These are phyloP conservation scores for Suhomyces xylopsoci DNA, from an alignment of 805 yeast genomes.

Conservation along the genomic window DNA sequence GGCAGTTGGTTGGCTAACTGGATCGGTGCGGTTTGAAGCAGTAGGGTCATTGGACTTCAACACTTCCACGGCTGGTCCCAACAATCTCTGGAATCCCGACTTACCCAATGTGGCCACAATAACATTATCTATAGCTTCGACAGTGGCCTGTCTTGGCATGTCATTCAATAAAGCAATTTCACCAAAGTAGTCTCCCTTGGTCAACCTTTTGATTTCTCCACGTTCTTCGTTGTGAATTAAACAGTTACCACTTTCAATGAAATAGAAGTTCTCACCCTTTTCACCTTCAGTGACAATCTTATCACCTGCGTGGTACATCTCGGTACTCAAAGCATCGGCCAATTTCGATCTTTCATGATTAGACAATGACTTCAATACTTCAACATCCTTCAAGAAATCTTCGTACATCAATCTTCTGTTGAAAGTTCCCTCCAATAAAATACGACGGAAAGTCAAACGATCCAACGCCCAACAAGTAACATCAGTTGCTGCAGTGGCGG, in stretches of 20 bases:
- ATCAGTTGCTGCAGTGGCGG: constrained; percentile 69
- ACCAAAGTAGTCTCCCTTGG: constrained; percentile 92
- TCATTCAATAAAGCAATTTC: constrained; percentile 92
- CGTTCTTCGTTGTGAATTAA: constrained; percentile 61
- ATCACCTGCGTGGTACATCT: constrained; percentile 65
- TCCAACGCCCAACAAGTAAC: constrained; percentile 84
- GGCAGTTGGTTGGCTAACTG: background rate
- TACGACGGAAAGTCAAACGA: constrained; percentile 87
- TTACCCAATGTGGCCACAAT: constrained; percentile 92
- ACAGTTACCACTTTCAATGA: constrained; percentile 72
- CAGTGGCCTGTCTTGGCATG: constrained; percentile 91
- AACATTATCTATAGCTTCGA: constrained; percentile 67
- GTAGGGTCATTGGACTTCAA: constrained; percentile 80
- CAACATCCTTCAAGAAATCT: constrained; percentile 80
- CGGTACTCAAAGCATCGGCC: constrained; percentile 91
- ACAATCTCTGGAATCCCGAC: constrained; percentile 86
- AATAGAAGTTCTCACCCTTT: constrained; percentile 43
- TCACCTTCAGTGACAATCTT: constrained; percentile 85
- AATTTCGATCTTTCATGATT: constrained; percentile 83
- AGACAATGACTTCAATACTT: constrained; percentile 69
- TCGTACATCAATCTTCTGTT: constrained; percentile 90
- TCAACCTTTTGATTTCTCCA: constrained; percentile 58
- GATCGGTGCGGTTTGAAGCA: background rate
- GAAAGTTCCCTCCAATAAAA: constrained; percentile 84
- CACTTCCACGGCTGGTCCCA: constrained; percentile 92